Evolutionary conservation across 2,329 filamentous ascomycete species (phyloP).

Genomic region (Pseudocercospora fijiensis): DNA sequence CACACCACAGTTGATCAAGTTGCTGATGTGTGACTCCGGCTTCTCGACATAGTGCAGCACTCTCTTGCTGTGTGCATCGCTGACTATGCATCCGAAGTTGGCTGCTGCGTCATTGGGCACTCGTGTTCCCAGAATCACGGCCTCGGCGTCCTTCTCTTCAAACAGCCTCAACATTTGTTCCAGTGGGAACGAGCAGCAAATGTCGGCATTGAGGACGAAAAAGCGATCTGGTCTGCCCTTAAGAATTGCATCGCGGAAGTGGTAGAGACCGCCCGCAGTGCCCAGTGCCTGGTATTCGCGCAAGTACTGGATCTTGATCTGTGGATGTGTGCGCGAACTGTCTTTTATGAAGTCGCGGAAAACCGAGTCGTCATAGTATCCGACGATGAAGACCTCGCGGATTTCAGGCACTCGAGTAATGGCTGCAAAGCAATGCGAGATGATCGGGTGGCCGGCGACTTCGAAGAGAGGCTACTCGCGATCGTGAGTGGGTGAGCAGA

Average conservation of each 20-base stretch:
- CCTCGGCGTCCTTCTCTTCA: slow-evolving; percentile 92
- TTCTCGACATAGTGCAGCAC: slow-evolving; percentile 99
- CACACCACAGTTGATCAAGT: slow-evolving; percentile 98
- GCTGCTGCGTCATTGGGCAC: slow-evolving; percentile 86
- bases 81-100: slow-evolving; percentile 98
- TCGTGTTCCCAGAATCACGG: slow-evolving; percentile 89
- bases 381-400: slow-evolving; percentile 95
- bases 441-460: slow-evolving; percentile 95
- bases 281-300: slow-evolving; percentile 96
- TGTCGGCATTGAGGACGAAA: slow-evolving; percentile 96
- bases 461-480: slow-evolving; percentile 81
- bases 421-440: slow-evolving; percentile 94
- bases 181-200: slow-evolving; percentile 97
- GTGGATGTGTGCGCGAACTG: slow-evolving; percentile 76
- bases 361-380: slow-evolving; percentile 96
- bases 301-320: slow-evolving; percentile 89
- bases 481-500: not conserved
- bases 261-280: slow-evolving; percentile 94
- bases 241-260: slow-evolving; percentile 97
- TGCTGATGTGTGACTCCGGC: slow-evolving; percentile 94
- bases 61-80: slow-evolving; percentile 86
- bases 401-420: slow-evolving; percentile 87
- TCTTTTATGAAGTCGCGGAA: slow-evolving; percentile 99
- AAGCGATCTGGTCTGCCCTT: slow-evolving; percentile 93
- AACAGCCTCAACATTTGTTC: slow-evolving; percentile 94